Conservation (phyloP, 2,329 filamentous ascomycete species). For the Claviceps maximensis region DNA sequence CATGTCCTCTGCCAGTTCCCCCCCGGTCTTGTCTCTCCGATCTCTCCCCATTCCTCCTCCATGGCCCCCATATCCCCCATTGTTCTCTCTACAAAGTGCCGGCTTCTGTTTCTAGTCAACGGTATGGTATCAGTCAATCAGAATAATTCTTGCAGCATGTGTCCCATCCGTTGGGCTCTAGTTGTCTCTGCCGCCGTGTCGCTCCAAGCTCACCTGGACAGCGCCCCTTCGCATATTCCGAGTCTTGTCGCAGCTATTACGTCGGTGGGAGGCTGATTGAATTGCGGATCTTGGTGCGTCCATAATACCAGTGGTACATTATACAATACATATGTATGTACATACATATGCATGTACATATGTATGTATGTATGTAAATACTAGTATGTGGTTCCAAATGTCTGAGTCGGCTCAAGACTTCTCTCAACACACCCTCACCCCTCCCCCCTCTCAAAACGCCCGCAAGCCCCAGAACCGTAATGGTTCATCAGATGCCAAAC, state of each 20-base stretch:
- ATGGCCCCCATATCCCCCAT: too few species aligned
- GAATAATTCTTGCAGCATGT: neutral
- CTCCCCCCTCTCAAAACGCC: neutral
- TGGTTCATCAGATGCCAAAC: slow-evolving; percentile 1
- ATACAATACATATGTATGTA: neutral
- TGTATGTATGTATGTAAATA: too few species aligned
- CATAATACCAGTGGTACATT: too few species aligned
- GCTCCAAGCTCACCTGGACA: slow-evolving; percentile 4
- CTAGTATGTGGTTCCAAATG: too few species aligned
- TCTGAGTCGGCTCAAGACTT: neutral
- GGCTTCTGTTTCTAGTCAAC: too few species aligned
- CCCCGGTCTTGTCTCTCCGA: neutral
- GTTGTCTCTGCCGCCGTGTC: neutral
- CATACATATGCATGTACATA: neutral
- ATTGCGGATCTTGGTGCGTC: neutral
- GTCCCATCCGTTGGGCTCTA: neutral
- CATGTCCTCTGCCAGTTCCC: neutral
- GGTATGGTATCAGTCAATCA: neutral
- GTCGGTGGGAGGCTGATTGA: neutral
- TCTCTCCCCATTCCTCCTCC: neutral
- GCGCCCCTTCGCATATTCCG: neutral
- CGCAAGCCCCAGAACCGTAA: neutral
- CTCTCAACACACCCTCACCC: neutral
- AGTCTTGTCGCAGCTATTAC: neutral
- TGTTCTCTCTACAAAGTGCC: neutral